Evolutionary conservation across 129 eudicot species (phyloP).

Genomic region (Ambrosia artemisiifolia): DNA sequence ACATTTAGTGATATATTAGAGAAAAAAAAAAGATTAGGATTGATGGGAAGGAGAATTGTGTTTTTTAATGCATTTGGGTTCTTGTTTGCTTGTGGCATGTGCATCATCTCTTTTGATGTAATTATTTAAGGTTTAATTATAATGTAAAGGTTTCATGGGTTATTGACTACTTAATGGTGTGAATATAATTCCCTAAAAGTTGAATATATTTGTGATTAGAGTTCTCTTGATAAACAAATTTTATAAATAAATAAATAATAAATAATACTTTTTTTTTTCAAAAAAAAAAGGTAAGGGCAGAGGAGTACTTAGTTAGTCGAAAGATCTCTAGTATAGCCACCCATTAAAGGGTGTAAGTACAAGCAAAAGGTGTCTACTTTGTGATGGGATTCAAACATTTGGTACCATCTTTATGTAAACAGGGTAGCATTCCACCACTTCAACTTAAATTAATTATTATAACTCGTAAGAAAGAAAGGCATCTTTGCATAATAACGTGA

Average conservation of each 20-base stretch:
- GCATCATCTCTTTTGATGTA: slow-evolving; percentile 36
- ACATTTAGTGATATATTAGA: slow-evolving; percentile 27
- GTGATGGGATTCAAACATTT: slow-evolving; percentile 33
- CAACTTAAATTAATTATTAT: slow-evolving; percentile 26
- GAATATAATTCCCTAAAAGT: neutral
- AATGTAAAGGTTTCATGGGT: slow-evolving; percentile 25
- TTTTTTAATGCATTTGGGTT: slow-evolving; percentile 18
- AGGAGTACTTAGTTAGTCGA: neutral
- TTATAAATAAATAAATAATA: neutral
- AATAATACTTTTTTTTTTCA: slow-evolving; percentile 10
- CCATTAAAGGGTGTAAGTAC: slow-evolving; percentile 16
- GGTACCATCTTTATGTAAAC: slow-evolving; percentile 30
- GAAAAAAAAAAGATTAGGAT: slow-evolving; percentile 19
- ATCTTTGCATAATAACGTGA: slow-evolving; percentile 29
- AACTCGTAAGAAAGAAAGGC: slow-evolving; percentile 21
- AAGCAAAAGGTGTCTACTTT: slow-evolving; percentile 30
- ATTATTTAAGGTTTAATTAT: slow-evolving; percentile 31
- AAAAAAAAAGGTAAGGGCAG: neutral
- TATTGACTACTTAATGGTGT: slow-evolving; percentile 18
- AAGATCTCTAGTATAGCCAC: neutral
- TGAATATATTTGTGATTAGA: neutral
- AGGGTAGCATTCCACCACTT: slow-evolving; percentile 23
- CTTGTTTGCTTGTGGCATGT: slow-evolving; percentile 29
- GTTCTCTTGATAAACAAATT: neutral
- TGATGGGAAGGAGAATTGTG: slow-evolving; percentile 17